A percentile compares a stretch with the other conserved stretches of the same genome.
These are phyloP conservation scores for Hypoxylon sp. DNA, from an alignment of 2,329 filamentous ascomycete genomes.

Conservation along the genomic window DNA sequence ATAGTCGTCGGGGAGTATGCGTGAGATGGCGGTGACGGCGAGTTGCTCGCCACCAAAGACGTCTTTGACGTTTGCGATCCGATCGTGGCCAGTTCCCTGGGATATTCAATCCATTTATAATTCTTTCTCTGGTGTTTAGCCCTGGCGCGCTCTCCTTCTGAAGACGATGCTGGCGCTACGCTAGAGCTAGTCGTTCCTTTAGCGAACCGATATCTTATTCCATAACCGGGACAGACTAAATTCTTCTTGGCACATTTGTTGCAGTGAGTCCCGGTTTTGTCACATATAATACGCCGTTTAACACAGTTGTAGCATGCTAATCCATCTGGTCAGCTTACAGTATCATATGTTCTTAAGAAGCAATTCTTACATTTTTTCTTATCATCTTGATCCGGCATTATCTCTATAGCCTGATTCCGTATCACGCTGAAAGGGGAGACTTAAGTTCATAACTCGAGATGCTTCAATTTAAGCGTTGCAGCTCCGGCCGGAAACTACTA, in stretches of 20 bases:
- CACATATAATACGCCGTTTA: slow-evolving; percentile 31
- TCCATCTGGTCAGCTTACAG: slow-evolving; percentile 12
- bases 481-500: background rate
- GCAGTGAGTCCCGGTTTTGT: slow-evolving; percentile 27
- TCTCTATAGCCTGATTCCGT: background rate
- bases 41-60: background rate
- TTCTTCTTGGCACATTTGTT: slow-evolving; percentile 32
- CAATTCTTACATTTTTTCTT: slow-evolving; percentile 12
- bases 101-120: slow-evolving; percentile 31
- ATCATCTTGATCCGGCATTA: slow-evolving; percentile 4
- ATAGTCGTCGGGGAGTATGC: background rate
- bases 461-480: background rate
- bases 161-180: slow-evolving; percentile 1
- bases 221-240: slow-evolving; percentile 29
- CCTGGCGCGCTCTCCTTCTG: background rate
- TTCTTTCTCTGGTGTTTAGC: slow-evolving; percentile 13
- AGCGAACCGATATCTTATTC: slow-evolving; percentile 34
- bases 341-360: background rate
- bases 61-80: background rate
- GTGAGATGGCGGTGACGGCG: background rate
- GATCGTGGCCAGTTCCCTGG: background rate
- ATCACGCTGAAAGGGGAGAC: background rate
- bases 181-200: slow-evolving; percentile 27
- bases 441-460: slow-evolving; percentile 2
- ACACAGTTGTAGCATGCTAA: slow-evolving; percentile 34